Conservation (phyloP, 352 stramenopile species). For the Globisporangium mamillatum region DNA sequence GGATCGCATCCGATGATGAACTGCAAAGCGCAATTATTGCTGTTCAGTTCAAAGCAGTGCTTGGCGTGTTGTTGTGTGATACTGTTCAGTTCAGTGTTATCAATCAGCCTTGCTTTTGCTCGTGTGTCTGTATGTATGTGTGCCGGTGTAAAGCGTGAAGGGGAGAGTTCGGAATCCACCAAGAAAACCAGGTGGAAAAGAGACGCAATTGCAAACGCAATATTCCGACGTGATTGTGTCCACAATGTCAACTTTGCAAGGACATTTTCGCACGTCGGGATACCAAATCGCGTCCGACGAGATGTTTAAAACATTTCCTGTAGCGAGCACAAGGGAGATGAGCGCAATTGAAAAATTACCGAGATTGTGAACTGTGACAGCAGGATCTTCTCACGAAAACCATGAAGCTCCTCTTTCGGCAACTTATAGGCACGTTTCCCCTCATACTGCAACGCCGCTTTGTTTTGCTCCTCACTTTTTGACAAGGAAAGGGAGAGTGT, state of each 20-base stretch:
- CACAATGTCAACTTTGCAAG: neutral
- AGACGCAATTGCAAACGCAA: neutral
- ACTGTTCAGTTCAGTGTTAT: neutral
- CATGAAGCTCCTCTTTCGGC: neutral
- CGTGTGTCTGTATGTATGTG: neutral
- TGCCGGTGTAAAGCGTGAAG: neutral
- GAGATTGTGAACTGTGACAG: slow-evolving; percentile 1
- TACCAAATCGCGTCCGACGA: neutral
- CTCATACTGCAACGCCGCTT: too few relatives aligned
- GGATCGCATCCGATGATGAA: neutral
- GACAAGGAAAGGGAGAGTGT: too few relatives aligned
- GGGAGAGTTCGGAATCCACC: neutral
- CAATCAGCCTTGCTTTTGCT: neutral
- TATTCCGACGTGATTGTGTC: neutral
- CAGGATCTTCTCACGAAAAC: neutral
- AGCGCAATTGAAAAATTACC: neutral
- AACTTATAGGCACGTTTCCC: neutral
- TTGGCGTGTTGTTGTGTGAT: neutral
- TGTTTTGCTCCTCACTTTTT: too few relatives aligned
- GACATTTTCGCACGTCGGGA: neutral
- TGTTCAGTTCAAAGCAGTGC: neutral
- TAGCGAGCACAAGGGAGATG: neutral
- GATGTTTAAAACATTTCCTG: neutral
- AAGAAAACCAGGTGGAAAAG: neutral
- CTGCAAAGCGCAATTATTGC: neutral